Evolutionary conservation across 306 rosid species (phyloP).

Genomic region (Malus fusca): DNA sequence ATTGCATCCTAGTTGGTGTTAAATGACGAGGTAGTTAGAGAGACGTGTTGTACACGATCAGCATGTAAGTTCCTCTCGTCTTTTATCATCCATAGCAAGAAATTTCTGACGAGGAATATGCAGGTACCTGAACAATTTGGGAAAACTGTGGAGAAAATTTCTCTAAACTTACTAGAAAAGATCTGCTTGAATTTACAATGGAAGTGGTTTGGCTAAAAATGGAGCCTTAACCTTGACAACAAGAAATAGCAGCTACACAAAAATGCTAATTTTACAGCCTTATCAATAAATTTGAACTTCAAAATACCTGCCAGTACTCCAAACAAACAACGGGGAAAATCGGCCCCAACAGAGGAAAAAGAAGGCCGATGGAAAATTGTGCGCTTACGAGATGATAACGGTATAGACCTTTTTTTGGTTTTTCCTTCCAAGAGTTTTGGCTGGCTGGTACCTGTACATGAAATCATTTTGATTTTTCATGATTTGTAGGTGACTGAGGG

Average conservation of each 20-base stretch:
- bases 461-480: constrained; percentile 12
- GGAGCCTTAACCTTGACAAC: background rate
- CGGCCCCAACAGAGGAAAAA: background rate
- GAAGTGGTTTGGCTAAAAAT: background rate
- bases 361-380: background rate
- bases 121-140: background rate
- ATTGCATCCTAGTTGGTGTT: background rate
- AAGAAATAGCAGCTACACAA: background rate
- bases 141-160: background rate
- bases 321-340: background rate
- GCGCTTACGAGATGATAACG: background rate
- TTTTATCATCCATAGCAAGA: too few relatives aligned
- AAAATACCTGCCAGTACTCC: background rate
- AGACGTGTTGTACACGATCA: too few relatives aligned
- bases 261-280: constrained; percentile 12
- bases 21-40: too few relatives aligned
- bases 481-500: constrained; percentile 7
- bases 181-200: constrained; percentile 15
- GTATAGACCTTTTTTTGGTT: background rate
- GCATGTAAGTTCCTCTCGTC: too few relatives aligned
- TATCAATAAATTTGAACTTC: background rate
- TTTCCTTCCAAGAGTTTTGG: background rate
- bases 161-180: background rate
- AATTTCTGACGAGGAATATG: too few relatives aligned
- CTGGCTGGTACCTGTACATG: constrained; percentile 5